Evolutionary conservation across 441 rosid genomes (phyloP).

Genomic region (Gossypium trilobum): DNA sequence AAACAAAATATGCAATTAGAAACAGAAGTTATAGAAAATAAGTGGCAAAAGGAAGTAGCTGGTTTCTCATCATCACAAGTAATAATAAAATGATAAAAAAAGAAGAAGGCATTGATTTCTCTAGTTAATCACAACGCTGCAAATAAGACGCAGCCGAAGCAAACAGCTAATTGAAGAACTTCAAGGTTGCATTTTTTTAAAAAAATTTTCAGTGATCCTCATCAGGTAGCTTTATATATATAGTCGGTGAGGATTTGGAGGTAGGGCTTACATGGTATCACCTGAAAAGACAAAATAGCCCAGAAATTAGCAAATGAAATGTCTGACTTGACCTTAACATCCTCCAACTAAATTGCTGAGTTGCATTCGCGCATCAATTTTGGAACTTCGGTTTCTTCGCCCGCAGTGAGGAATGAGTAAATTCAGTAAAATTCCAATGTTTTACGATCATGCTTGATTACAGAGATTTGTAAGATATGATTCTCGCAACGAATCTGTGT

Average conservation of each 20-base stretch:
- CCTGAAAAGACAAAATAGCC: slow-evolving; percentile 15
- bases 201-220: no score
- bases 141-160: background rate
- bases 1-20: background rate
- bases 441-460: background rate
- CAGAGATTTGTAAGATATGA: slow-evolving; percentile 17
- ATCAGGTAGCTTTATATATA: background rate
- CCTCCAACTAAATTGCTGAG: background rate
- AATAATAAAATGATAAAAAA: background rate
- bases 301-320: background rate
- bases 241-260: background rate
- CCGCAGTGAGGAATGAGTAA: background rate
- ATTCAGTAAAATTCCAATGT: background rate
- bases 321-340: slow-evolving; percentile 10
- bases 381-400: slow-evolving; percentile 10
- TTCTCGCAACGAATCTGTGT: slow-evolving; percentile 17
- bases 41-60: background rate
- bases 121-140: background rate
- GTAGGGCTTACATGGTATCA: background rate
- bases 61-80: slow-evolving; percentile 17
- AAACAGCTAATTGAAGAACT: background rate
- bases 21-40: background rate
- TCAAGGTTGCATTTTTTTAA: background rate
- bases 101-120: background rate
- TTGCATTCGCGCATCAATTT: background rate